Evolutionary conservation across 2,329 filamentous ascomycete genomes (phyloP).

Genomic region (Nigrospora sphaerica): DNA sequence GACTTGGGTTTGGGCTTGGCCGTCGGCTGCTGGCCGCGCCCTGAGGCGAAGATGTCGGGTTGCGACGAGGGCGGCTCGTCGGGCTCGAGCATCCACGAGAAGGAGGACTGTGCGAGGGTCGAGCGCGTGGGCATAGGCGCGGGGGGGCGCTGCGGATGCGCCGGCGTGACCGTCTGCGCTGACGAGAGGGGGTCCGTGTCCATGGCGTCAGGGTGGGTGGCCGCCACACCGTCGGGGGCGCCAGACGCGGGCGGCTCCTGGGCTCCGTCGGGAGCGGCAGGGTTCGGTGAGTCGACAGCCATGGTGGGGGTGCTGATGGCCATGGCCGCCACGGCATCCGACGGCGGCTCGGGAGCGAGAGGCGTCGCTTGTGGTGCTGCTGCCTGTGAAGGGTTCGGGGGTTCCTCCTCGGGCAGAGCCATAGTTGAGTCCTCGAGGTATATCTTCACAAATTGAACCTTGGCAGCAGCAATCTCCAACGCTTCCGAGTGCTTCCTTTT

Average conservation of each 20-base stretch:
- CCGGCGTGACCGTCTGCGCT: slow-evolving; percentile 6
- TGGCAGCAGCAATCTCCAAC: slow-evolving; percentile 54
- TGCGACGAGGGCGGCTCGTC: slow-evolving; percentile 27
- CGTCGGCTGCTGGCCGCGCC: slow-evolving; percentile 11
- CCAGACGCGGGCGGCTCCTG: background rate
- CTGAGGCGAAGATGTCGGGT: background rate
- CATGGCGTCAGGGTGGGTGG: background rate
- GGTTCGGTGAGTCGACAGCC: background rate
- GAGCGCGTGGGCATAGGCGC: slow-evolving; percentile 53
- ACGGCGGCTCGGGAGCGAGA: slow-evolving; percentile 12
- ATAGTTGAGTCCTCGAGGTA: slow-evolving; percentile 52
- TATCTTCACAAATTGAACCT: slow-evolving; percentile 57
- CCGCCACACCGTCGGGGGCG: background rate
- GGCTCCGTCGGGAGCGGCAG: background rate
- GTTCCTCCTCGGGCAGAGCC: slow-evolving; percentile 35
- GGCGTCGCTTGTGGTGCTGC: background rate
- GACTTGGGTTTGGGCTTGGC: slow-evolving; percentile 13
- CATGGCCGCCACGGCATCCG: slow-evolving; percentile 18
- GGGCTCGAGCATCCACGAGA: slow-evolving; percentile 71
- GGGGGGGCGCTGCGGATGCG: slow-evolving; percentile 15
- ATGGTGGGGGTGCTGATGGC: slow-evolving; percentile 9
- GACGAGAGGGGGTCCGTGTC: slow-evolving; percentile 15
- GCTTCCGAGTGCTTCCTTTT: slow-evolving; percentile 42
- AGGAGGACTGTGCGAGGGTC: slow-evolving; percentile 65
- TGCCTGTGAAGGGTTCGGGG: slow-evolving; percentile 7